phyloP scores from a whole-genome alignment of 352 stramenopile genomes.

The Pythium graminicola region DNA sequence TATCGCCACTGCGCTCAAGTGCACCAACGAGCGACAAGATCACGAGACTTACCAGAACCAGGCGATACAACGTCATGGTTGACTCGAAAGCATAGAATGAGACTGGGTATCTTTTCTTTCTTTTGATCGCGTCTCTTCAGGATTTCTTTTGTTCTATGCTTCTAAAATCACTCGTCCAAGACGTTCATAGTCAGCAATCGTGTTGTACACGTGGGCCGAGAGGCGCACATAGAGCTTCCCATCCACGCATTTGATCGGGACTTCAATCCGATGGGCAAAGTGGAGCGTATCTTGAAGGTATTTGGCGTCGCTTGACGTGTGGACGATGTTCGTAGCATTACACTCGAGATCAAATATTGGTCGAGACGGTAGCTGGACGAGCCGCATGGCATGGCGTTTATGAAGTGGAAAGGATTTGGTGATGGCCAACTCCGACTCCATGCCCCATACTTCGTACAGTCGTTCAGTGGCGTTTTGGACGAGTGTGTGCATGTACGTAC shows the following conservation, averaged over 20 bases:
- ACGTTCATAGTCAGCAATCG: slow-evolving; percentile 70
- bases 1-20: not conserved
- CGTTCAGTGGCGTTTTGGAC: slow-evolving; percentile 45
- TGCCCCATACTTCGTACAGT: slow-evolving; percentile 51
- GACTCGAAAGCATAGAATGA: not conserved
- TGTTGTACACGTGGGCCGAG: slow-evolving; percentile 92
- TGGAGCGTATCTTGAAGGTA: slow-evolving; percentile 89
- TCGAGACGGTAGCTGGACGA: slow-evolving; percentile 56
- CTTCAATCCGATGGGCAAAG: slow-evolving; percentile 73
- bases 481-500: slow-evolving; percentile 62
- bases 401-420: slow-evolving; percentile 35
- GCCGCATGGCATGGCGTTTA: slow-evolving; percentile 71
- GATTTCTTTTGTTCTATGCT: slow-evolving; percentile 1
- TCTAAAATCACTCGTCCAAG: slow-evolving; percentile 27
- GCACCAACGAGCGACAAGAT: not conserved
- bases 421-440: slow-evolving; percentile 34
- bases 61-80: not conserved
- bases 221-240: slow-evolving; percentile 84
- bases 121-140: not conserved
- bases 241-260: slow-evolving; percentile 90
- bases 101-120: not conserved
- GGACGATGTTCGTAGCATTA: not conserved
- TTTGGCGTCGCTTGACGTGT: slow-evolving; percentile 84
- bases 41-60: not conserved
- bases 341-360: slow-evolving; percentile 42